phyloP scores from a whole-genome alignment of 257 asterid genomes.

The Solanum raphanifolium region DNA sequence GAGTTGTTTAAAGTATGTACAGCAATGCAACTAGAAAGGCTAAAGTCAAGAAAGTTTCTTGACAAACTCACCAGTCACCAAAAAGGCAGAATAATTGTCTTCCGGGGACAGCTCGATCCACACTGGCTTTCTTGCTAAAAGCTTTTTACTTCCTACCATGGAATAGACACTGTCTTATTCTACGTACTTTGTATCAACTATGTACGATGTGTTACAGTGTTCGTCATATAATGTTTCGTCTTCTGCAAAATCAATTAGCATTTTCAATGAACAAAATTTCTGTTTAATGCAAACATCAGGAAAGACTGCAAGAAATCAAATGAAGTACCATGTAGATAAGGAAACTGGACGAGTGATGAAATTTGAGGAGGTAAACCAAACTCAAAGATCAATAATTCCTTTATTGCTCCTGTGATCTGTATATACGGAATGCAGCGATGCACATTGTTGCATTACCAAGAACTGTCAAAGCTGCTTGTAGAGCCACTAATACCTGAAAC shows the following conservation, averaged over 20 bases:
- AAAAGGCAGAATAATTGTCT: not conserved
- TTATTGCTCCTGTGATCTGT: conserved; percentile 47
- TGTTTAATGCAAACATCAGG: not conserved
- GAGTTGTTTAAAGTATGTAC: not conserved
- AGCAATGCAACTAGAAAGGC: conserved; percentile 5
- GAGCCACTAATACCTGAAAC: conserved; percentile 70
- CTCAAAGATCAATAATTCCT: conserved; percentile 16
- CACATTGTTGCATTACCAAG: conserved; percentile 87
- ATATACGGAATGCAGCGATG: conserved; percentile 87
- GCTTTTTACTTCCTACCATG: not conserved
- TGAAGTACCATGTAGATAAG: not conserved
- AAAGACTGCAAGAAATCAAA: not conserved
- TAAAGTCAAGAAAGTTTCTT: conserved; percentile 17
- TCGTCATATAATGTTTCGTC: not conserved
- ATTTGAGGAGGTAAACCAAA: not conserved
- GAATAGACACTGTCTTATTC: not conserved
- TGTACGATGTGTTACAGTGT: not conserved
- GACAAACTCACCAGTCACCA: conserved; percentile 27
- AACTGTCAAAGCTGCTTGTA: conserved; percentile 94
- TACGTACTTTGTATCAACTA: not conserved
- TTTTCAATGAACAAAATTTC: not conserved
- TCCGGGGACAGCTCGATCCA: not conserved
- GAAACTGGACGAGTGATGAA: not conserved
- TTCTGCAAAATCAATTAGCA: not conserved
- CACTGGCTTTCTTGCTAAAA: not conserved